phyloP scores from a whole-genome alignment of 768 basidiomycete genomes.

The Psilocybe cyanescens region DNA sequence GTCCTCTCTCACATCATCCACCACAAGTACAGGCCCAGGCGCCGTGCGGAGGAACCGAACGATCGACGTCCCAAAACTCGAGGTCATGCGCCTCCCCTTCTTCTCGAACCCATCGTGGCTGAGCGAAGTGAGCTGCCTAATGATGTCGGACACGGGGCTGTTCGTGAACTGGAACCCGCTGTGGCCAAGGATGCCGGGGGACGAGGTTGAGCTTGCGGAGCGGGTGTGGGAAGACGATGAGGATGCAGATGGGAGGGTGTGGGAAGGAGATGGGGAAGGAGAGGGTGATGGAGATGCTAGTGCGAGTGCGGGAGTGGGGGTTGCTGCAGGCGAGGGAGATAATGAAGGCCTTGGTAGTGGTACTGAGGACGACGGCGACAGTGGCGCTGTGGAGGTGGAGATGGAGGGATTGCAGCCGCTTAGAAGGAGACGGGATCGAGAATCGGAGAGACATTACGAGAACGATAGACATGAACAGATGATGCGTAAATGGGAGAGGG shows the following conservation, averaged over 20 bases:
- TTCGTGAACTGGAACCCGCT: slow-evolving; percentile 48
- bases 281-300: neutral
- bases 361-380: neutral
- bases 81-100: slow-evolving; percentile 31
- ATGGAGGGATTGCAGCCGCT: neutral
- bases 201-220: neutral
- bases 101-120: slow-evolving; percentile 34
- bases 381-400: neutral
- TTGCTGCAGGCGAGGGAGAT: neutral
- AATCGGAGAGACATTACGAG: neutral
- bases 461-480: neutral
- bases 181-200: neutral
- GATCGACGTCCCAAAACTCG: slow-evolving; percentile 20
- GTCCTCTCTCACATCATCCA: neutral
- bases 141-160: slow-evolving; percentile 56
- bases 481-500: slow-evolving; percentile 12
- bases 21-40: neutral
- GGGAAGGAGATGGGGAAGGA: neutral
- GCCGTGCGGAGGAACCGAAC: neutral
- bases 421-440: neutral
- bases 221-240: neutral
- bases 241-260: neutral
- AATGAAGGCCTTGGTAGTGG: neutral
- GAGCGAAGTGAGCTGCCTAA: slow-evolving; percentile 49
- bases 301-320: neutral